phyloP scores from a whole-genome alignment of 306 rosid species.

The Vicia villosa region DNA sequence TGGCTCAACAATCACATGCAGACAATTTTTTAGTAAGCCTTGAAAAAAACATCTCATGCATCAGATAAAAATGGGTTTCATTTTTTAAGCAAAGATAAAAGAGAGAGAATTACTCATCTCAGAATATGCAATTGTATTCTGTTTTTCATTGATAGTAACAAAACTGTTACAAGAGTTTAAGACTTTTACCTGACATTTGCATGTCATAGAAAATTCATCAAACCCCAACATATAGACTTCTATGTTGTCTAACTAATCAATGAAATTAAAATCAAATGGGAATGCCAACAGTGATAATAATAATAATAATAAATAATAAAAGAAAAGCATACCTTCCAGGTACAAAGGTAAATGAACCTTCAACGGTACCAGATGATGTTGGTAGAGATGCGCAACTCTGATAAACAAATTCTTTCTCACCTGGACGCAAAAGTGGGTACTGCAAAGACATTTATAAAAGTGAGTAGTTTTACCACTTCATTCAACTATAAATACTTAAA shows the following conservation, averaged over 20 bases:
- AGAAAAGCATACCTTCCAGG: constrained; percentile 81
- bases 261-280: constrained; percentile 22
- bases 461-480: constrained; percentile 2
- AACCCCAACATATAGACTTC: constrained; percentile 9
- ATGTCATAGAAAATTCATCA: constrained; percentile 7
- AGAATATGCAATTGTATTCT: no score
- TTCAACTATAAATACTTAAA: background rate
- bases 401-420: constrained; percentile 68
- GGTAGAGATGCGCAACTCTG: constrained; percentile 67
- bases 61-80: background rate
- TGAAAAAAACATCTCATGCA: background rate
- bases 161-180: no score
- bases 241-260: background rate
- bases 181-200: no score
- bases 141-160: no score
- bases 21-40: background rate
- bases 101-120: no score
- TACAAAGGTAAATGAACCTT: constrained; percentile 87
- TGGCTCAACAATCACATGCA: background rate
- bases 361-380: constrained; percentile 67
- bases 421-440: constrained; percentile 79
- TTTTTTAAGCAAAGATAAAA: no score
- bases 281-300: background rate
- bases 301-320: background rate
- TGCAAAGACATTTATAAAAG: constrained; percentile 47